Base-by-base conservation (phyloP, 768 basidiomycete genomes). In the Tephrocybe sp. region DNA sequence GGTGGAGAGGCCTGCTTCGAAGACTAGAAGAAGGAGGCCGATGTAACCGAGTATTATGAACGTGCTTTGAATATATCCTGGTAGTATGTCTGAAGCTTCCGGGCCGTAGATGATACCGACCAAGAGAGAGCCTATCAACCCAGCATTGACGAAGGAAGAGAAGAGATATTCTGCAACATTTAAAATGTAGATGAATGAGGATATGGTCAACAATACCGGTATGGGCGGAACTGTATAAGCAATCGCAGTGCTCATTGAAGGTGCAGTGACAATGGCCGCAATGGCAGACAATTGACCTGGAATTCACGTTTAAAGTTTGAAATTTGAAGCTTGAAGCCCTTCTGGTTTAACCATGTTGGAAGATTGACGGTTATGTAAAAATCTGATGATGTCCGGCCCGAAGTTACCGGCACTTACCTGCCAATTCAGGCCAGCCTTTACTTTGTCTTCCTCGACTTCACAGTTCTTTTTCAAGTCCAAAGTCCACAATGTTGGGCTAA, bases 1-100 rank as follows among this genome's bases (percentile, higher is more conserved):
- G 1, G 83, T 80, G 7, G 71, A 73, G 2, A 87, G 64, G 0
- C 86, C 86, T 12, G 83, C 85, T 74, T 80, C 75, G 47, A 78
- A 80, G 12, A 83, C 78, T 50, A 82, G 69, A 17, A 84, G 62
- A n/a, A 83, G 61, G 5, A 77, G 66, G 2, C 74, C 73, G 32
- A 74, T 63, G 71, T 73, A 65, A 55, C 79, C 65, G 62, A 73
- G 45, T 4, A 70, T 65, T 15, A 79, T 70, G 56, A 84, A 75
- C 0, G 78, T 70, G 36, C 53, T 58, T 60, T 80, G 69, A 63
- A 75, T 71, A 5, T 65, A 57, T 10, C 58, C 45, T 3, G 71
- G 68, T 4, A 81, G 58, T 53, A 85, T 76, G 28, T 67, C 65
- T 2, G 74, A 72, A 0, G 76, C 67, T 7, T 84, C 78, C 6